Evolutionary conservation across 176 grass and related monocot genomes (phyloP).

Genomic region (Olyra latifolia): DNA sequence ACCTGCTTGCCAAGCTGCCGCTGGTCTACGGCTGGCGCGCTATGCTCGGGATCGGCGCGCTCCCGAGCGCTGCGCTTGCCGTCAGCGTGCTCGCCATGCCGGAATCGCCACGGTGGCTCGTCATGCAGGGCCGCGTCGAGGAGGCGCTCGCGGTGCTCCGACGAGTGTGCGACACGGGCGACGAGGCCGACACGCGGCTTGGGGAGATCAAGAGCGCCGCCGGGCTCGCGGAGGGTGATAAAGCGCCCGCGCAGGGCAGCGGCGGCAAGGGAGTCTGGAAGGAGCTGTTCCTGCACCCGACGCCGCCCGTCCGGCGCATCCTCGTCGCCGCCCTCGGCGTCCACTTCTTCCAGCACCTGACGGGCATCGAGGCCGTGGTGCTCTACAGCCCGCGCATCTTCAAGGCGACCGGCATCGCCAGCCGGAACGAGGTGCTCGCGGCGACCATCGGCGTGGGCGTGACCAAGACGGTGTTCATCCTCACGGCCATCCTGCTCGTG

Average conservation of each 20-base stretch:
- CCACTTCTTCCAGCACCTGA: constrained; percentile 55
- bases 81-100: constrained; percentile 37
- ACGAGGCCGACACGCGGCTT: constrained; percentile 41
- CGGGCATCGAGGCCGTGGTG: constrained; percentile 58
- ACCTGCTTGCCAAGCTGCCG: constrained; percentile 41
- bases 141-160: constrained; percentile 30
- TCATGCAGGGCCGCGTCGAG: constrained; percentile 31
- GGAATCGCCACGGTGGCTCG: constrained; percentile 55
- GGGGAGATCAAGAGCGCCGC: constrained; percentile 37
- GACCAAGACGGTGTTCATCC: constrained; percentile 52
- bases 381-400: constrained; percentile 65
- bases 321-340: constrained; percentile 32
- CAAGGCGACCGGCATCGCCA: constrained; percentile 43
- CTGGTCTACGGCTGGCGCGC: constrained; percentile 43
- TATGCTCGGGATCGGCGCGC: constrained; percentile 44
- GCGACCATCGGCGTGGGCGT: constrained; percentile 52
- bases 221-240: background rate
- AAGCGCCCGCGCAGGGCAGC: background rate
- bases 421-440: constrained; percentile 28
- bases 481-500: constrained; percentile 38
- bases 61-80: constrained; percentile 34
- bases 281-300: constrained; percentile 52
- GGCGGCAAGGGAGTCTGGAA: constrained; percentile 48
- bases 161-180: background rate
- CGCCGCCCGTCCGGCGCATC: constrained; percentile 32